phyloP scores from a whole-genome alignment of 768 basidiomycete genomes.

The Leccinellum rugosiceps region DNA sequence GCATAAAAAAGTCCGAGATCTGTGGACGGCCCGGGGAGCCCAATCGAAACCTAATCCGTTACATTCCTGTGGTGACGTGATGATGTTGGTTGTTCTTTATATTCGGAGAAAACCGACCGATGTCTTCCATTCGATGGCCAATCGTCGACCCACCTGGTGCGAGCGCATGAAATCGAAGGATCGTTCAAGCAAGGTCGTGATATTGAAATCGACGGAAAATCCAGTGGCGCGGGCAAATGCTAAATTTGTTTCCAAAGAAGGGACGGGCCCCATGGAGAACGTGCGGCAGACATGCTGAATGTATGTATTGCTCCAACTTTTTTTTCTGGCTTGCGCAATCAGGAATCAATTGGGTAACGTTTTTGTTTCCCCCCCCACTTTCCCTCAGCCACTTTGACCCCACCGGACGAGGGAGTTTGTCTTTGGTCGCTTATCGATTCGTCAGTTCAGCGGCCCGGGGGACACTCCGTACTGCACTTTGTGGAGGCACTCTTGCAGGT shows the following conservation, averaged over 20 bases:
- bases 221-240: not conserved
- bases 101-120: not conserved
- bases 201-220: slow-evolving; percentile 4
- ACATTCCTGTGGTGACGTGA: not conserved
- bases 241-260: not conserved
- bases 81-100: not conserved
- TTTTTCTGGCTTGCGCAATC: not conserved
- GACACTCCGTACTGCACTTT: not conserved
- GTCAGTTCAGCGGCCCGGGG: not conserved
- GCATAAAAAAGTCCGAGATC: slow-evolving; percentile 3
- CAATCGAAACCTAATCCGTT: not conserved
- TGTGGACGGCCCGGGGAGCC: not conserved
- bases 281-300: not conserved
- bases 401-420: not conserved
- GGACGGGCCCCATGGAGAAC: not conserved
- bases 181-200: not conserved
- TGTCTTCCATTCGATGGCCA: slow-evolving; percentile 2
- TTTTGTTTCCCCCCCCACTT: not conserved
- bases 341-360: not conserved
- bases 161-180: not conserved
- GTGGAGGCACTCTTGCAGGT: not conserved
- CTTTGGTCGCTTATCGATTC: not conserved
- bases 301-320: not conserved
- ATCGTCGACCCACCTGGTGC: not conserved
- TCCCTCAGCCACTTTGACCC: not conserved